Percentiles rank a stretch among this genome's conserved stretches.
These are phyloP conservation scores for Pleurotus salmoneostramineus DNA, from an alignment of 768 basidiomycete species.

Conservation along the genomic window DNA sequence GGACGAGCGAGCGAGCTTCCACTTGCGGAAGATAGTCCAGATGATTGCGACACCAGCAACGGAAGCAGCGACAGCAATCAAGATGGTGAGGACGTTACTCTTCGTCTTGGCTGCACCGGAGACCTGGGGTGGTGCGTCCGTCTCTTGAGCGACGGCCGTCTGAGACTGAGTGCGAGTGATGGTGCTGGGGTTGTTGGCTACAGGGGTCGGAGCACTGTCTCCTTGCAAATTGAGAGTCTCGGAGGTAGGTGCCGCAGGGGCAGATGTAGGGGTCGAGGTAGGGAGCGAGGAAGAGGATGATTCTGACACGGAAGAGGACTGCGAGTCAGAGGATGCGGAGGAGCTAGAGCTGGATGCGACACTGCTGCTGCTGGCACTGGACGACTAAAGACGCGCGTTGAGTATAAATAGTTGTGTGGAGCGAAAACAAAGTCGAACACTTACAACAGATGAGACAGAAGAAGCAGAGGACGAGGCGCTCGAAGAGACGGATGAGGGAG, in stretches of 20 bases:
- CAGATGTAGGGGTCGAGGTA: neutral
- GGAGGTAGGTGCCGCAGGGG: neutral
- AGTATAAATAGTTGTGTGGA: neutral
- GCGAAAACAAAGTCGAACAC: neutral
- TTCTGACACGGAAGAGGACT: constrained; percentile 4
- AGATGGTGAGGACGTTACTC: constrained; percentile 48
- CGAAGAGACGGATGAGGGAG: constrained; percentile 3
- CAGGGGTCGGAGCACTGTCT: neutral
- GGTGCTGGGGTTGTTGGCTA: constrained; percentile 5
- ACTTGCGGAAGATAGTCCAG: constrained; percentile 91
- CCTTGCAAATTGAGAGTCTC: neutral
- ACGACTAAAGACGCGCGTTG: constrained; percentile 2
- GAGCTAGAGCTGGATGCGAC: neutral
- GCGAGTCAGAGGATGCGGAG: neutral
- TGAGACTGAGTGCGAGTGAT: constrained; percentile 18
- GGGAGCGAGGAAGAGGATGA: constrained; percentile 13
- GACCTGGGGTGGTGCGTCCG: constrained; percentile 17
- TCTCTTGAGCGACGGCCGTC: constrained; percentile 23
- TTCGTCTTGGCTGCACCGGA: constrained; percentile 24
- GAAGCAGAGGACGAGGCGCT: constrained; percentile 9
- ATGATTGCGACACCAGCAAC: constrained; percentile 67
- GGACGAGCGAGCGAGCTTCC: constrained; percentile 81
- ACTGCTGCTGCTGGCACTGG: constrained; percentile 9
- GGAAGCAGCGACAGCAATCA: constrained; percentile 68
- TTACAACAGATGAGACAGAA: constrained; percentile 5